Evolutionary conservation across 2,329 filamentous ascomycete genomes (phyloP).

Genomic region (Colletotrichum horii): DNA sequence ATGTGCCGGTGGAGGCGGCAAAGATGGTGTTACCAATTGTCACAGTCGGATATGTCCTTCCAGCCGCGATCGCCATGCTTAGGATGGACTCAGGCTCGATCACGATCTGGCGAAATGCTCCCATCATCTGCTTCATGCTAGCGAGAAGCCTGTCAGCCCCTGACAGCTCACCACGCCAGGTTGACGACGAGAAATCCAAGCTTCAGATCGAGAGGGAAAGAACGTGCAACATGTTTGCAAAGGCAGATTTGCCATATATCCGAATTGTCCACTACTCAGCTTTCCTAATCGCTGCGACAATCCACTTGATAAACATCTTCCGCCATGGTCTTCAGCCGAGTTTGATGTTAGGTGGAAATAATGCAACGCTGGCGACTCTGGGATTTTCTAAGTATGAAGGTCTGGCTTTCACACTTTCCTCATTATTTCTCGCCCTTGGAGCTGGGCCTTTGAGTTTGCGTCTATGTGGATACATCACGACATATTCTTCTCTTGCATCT

Average conservation of each 20-base stretch:
- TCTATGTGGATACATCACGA: no score
- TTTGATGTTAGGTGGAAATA: no score
- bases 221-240: fast-evolving
- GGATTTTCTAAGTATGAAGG: no score
- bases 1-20: not conserved
- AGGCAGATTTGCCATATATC: not conserved
- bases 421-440: no score
- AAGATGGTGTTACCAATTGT: not conserved
- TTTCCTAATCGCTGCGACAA: fast-evolving
- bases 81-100: not conserved
- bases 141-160: not conserved
- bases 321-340: no score
- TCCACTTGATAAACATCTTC: not conserved
- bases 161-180: not conserved
- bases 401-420: no score
- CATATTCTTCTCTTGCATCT: no score
- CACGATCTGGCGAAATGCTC: not conserved
- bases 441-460: no score
- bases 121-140: not conserved
- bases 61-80: fast-evolving
- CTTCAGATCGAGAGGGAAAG: fast-evolving
- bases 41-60: not conserved
- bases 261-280: not conserved
- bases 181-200: not conserved
- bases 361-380: no score